A percentile compares a stretch with the other conserved stretches of the same genome.
Conservation (phyloP, 1,284 basidiomycete genomes). For the Ceratobasidium papillatum region DNA sequence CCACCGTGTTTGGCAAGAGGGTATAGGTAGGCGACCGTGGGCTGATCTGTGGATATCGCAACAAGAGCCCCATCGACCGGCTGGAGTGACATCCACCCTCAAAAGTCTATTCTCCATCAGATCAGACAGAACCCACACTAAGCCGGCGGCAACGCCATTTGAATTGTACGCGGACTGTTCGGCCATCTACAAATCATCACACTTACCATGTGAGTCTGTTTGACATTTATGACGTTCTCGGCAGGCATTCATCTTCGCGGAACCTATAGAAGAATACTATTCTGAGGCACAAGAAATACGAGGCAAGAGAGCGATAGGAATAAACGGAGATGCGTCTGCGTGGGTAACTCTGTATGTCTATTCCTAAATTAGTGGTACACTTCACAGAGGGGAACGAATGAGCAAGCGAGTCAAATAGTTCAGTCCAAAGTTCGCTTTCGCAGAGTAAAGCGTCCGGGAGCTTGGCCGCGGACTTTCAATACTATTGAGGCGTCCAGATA, state of each 20-base stretch:
- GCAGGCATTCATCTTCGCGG: not conserved
- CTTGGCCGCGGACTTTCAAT: not conserved
- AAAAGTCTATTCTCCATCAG: slow-evolving; percentile 3
- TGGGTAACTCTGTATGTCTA: too few species aligned
- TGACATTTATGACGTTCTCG: not conserved
- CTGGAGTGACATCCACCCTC: not conserved
- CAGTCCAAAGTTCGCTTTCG: not conserved
- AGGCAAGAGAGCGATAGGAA: not conserved
- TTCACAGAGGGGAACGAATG: too few species aligned
- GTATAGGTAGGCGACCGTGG: not conserved
- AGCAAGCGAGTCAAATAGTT: not conserved
- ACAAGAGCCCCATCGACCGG: not conserved
- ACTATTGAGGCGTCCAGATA: not conserved
- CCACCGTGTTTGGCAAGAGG: not conserved
- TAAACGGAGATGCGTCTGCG: too few species aligned
- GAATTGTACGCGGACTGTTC: not conserved
- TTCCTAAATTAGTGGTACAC: too few species aligned
- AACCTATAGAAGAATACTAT: not conserved
- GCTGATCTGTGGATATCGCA: not conserved
- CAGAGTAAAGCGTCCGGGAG: not conserved
- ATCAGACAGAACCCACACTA: not conserved
- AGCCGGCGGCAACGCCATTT: not conserved
- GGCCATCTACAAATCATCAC: not conserved
- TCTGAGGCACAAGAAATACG: too few species aligned
- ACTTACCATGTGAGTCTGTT: not conserved